phyloP scores from a whole-genome alignment of 768 basidiomycete genomes.

The Phylloporus arenicola region DNA sequence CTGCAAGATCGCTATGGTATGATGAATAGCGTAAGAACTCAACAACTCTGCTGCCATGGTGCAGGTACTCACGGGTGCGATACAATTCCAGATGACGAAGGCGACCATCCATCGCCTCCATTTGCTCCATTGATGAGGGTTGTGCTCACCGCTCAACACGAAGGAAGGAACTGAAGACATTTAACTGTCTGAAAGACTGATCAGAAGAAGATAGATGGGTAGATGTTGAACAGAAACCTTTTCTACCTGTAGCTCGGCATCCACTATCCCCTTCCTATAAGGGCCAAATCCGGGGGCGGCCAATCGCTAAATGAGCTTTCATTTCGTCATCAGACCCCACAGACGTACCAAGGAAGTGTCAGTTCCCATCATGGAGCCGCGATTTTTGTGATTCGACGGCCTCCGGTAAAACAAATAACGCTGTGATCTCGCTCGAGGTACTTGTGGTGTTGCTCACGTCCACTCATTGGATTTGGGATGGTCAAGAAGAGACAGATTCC shows the following conservation, averaged over 20 bases:
- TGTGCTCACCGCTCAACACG: conserved; percentile 15
- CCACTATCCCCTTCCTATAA: not conserved
- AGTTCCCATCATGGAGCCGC: conserved; percentile 1
- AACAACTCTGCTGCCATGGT: not conserved
- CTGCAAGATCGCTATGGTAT: conserved; percentile 18
- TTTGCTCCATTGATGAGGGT: conserved; percentile 27
- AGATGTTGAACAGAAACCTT: not conserved
- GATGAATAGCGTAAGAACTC: not conserved
- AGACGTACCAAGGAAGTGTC: not conserved
- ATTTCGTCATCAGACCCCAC: not conserved
- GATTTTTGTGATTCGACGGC: conserved; percentile 14
- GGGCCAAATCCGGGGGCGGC: not conserved
- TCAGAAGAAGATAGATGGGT: not conserved
- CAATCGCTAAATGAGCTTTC: conserved; percentile 20
- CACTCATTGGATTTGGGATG: not conserved
- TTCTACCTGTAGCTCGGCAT: conserved; percentile 12
- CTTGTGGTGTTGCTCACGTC: not conserved
- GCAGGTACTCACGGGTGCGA: conserved; percentile 23
- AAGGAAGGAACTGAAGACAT: conserved; percentile 20
- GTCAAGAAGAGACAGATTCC: not conserved
- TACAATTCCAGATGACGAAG: conserved; percentile 26
- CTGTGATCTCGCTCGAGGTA: not conserved
- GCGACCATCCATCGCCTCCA: conserved; percentile 24
- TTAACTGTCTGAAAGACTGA: not conserved
- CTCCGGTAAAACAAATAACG: not conserved